phyloP scores from a whole-genome alignment of 106 monocot species.

The Xerophyta viscosa region DNA sequence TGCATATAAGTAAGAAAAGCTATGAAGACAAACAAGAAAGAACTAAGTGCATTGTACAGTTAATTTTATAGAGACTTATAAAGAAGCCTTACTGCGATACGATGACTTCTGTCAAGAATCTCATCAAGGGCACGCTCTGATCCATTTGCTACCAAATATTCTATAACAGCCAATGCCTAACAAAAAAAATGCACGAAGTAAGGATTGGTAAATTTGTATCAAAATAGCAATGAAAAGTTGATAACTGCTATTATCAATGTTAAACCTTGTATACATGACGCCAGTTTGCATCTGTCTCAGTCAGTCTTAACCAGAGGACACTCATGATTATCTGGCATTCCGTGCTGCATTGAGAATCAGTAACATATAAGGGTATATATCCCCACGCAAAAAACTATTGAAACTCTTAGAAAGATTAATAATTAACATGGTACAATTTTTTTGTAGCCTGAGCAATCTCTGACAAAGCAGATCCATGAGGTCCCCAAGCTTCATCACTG shows the following conservation, averaged over 20 bases:
- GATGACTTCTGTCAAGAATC: conserved; percentile 67
- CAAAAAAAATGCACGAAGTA: no score
- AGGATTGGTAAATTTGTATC: no score
- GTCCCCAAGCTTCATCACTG: conserved; percentile 97
- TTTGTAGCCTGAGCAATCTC: conserved; percentile 83
- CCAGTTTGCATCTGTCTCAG: conserved; percentile 69
- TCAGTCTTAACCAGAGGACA: conserved; percentile 82
- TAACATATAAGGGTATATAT: no score
- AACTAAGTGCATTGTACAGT: no score
- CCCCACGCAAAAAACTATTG: no score
- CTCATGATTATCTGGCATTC: conserved; percentile 90
- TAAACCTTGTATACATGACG: conserved; percentile 86
- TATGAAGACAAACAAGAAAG: neutral
- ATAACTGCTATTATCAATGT: no score
- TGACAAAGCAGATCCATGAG: conserved; percentile 86
- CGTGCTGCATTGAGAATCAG: no score
- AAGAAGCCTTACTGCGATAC: conserved; percentile 57
- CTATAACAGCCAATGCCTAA: conserved; percentile 84
- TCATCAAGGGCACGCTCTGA: conserved; percentile 85
- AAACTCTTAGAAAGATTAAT: no score
- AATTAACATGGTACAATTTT: conserved; percentile 84
- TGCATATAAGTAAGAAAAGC: neutral
- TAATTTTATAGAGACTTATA: no score
- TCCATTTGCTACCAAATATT: conserved; percentile 90
- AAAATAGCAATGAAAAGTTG: neutral